Evolutionary conservation across 148 eudicot genomes (phyloP).

Genomic region (Rhododendron kiyosumense): DNA sequence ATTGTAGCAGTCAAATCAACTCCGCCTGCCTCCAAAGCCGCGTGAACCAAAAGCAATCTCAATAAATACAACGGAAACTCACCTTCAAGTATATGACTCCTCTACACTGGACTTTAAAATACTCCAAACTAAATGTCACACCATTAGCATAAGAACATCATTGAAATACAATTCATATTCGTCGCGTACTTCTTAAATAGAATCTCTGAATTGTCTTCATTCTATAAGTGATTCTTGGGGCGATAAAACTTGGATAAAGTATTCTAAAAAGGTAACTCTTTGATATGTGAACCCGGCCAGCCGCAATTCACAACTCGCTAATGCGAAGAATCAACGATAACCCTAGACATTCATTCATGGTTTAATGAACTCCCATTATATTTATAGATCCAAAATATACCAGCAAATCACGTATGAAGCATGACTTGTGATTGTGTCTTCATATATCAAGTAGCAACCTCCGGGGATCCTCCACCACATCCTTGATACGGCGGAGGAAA

Average conservation of each 20-base stretch:
- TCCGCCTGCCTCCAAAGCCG: background rate
- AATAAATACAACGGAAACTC: background rate
- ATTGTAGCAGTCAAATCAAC: background rate
- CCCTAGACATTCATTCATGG: background rate
- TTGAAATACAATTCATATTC: background rate
- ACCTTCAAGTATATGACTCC: background rate
- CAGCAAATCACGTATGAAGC: background rate
- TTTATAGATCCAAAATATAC: constrained; percentile 7
- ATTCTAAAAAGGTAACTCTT: background rate
- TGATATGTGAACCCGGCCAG: background rate
- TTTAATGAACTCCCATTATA: background rate
- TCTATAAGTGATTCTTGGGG: background rate
- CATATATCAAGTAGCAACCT: constrained; percentile 85
- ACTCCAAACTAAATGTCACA: background rate
- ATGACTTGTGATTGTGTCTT: constrained; percentile 3
- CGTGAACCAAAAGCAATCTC: background rate
- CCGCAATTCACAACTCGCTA: background rate
- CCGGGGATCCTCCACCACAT: constrained; percentile 94
- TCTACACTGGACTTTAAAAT: background rate
- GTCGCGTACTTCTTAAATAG: background rate
- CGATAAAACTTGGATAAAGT: background rate
- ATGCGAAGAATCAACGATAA: background rate
- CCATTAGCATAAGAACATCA: background rate
- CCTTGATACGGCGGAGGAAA: constrained; percentile 90
- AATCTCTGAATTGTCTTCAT: background rate